Evolutionary conservation across 129 eudicot genomes (phyloP).

Genomic region (Lonicera japonica): DNA sequence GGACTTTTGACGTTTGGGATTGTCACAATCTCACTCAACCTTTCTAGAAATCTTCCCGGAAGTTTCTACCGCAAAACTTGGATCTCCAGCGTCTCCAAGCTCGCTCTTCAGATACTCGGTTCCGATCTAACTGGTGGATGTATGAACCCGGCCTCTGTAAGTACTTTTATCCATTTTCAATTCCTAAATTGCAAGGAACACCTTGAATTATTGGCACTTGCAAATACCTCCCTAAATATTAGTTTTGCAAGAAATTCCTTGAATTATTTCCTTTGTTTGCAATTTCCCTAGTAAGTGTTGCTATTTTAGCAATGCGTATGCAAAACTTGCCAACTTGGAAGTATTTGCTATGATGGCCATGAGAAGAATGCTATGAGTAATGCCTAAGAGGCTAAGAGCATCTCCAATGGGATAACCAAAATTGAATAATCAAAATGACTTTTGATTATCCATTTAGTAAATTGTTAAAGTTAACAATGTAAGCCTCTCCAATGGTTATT

Average conservation of each 20-base stretch:
- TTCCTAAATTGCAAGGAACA: too few species aligned
- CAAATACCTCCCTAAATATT: background rate
- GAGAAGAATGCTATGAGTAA: too few species aligned
- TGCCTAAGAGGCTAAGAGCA: too few species aligned
- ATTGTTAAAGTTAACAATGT: too few species aligned
- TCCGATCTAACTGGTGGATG: slow-evolving; percentile 89
- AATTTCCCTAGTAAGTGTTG: too few species aligned
- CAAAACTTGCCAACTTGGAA: too few species aligned
- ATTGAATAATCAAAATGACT: too few species aligned
- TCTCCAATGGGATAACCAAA: too few species aligned
- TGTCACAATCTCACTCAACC: slow-evolving; percentile 44
- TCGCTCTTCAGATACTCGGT: slow-evolving; percentile 81
- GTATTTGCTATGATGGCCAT: too few species aligned
- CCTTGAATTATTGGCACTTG: background rate
- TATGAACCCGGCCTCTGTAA: slow-evolving; percentile 96
- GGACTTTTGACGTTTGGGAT: slow-evolving; percentile 71
- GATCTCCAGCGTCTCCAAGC: slow-evolving; percentile 84
- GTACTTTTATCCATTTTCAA: slow-evolving; percentile 25
- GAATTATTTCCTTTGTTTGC: background rate
- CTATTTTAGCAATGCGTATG: too few species aligned
- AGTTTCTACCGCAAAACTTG: slow-evolving; percentile 75
- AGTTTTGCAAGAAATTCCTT: background rate
- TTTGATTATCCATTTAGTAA: too few species aligned
- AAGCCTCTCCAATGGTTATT: too few species aligned
- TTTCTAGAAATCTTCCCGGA: slow-evolving; percentile 56